These are phyloP conservation scores for Ceriops tagal DNA, from an alignment of 345 rosid genomes.

Conservation along the genomic window DNA sequence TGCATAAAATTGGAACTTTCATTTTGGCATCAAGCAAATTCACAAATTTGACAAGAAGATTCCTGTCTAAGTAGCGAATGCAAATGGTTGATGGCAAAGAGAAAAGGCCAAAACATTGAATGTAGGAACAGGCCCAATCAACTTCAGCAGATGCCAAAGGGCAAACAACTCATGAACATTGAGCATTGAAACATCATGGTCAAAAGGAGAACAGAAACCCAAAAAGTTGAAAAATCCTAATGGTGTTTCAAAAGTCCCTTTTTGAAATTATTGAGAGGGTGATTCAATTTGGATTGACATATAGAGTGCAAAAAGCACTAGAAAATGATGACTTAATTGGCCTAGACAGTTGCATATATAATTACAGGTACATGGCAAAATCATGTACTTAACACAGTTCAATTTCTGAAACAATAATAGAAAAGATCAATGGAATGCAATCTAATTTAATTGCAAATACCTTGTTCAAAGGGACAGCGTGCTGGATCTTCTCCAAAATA, in stretches of 20 bases:
- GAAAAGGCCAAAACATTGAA: background rate
- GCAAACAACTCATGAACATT: background rate
- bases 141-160: background rate
- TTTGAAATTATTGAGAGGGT: too few relatives aligned
- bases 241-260: too few relatives aligned
- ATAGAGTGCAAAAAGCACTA: too few relatives aligned
- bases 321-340: too few relatives aligned
- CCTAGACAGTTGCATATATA: background rate
- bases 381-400: background rate
- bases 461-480: constrained; percentile 90
- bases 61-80: background rate
- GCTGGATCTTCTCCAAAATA: constrained; percentile 98
- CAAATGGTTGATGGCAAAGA: background rate
- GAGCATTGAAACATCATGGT: background rate
- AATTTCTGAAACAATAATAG: background rate
- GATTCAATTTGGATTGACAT: too few relatives aligned
- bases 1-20: too few relatives aligned
- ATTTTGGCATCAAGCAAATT: too few relatives aligned
- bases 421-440: background rate
- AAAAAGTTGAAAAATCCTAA: too few relatives aligned
- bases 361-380: background rate
- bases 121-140: background rate
- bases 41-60: too few relatives aligned
- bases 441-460: constrained; percentile 25
- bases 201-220: too few relatives aligned